These are phyloP conservation scores for Pestalotiopsis sp. DNA, from an alignment of 2,329 filamentous ascomycete species.

Conservation along the genomic window DNA sequence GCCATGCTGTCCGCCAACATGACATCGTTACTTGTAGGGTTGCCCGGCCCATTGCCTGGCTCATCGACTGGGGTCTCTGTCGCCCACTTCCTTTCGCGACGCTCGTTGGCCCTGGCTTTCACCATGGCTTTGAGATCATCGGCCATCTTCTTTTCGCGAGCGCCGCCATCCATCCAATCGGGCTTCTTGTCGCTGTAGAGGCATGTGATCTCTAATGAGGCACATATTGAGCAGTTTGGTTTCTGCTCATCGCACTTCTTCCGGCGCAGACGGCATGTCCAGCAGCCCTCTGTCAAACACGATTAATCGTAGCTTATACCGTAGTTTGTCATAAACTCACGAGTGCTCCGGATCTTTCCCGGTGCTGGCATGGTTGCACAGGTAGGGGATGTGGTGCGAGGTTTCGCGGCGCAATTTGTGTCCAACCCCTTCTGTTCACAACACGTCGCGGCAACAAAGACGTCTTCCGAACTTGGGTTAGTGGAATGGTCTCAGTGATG, in stretches of 20 bases:
- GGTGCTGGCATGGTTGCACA: background rate
- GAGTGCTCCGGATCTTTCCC: conserved; percentile 12
- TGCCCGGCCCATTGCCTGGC: background rate
- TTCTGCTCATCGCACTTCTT: conserved; percentile 61
- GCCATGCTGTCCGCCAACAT: conserved; percentile 13
- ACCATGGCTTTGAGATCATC: conserved; percentile 57
- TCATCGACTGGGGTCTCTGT: conserved; percentile 33
- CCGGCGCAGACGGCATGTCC: conserved; percentile 60
- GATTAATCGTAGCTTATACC: background rate
- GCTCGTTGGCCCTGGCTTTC: conserved; percentile 51
- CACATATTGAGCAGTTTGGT: conserved; percentile 52
- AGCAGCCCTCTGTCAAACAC: conserved; percentile 48
- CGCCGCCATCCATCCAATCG: conserved; percentile 57
- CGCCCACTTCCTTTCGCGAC: conserved; percentile 49
- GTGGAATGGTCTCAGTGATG: background rate
- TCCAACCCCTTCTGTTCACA: no score
- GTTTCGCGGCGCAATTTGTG: no score
- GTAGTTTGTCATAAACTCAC: background rate
- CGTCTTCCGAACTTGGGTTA: no score
- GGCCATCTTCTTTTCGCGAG: conserved; percentile 49
- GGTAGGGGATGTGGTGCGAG: no score
- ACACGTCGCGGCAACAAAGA: no score
- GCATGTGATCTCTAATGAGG: conserved; percentile 56
- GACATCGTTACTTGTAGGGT: background rate
- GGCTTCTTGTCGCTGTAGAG: conserved; percentile 52